Evolutionary conservation across 2,329 filamentous ascomycete species (phyloP), one percentile per base, ranked within the genome.

Genomic region (Fusarium sp.): DNA sequence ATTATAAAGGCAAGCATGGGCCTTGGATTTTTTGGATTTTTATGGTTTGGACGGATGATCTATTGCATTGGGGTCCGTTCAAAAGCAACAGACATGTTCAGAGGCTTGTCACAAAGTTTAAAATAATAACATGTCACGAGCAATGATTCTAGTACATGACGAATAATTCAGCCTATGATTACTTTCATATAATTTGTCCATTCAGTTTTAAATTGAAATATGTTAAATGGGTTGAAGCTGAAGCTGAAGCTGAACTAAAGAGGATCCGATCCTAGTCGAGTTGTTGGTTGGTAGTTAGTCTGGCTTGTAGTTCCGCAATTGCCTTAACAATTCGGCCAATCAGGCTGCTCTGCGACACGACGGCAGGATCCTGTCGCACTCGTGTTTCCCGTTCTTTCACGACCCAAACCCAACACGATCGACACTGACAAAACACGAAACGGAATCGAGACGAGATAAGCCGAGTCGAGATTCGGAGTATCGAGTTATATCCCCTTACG

Each of bases 351-450:
- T 45, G 66, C 69, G 65, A 74, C 62, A 74, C 68, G 65, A 68
- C 68, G 55, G 55, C 40, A 65, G 59, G 60, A 70, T 62, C 61
- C 69, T 57, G 65, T 74, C 69, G 70, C 72, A 74, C 63, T 67
- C 62, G 67, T 67, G 72, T 66, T 59, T 69, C 60, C 61, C 56
- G 36, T 68, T 60, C 69, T 73, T 58, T 61, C 63, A 67, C 58
- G 58, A 63, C 52, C 56, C 34, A 51, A 63, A 56, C 57, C 54
- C 54, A 59, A 60, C 62, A 63, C 68, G 45, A 64, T 65, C 56
- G 42, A 62, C 57, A 39, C 43, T 40, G 52, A 63, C 62, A 51
- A 58, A 48, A 36, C 45, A 24, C 50, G 42, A 67, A 38, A 45
- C 53, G 28, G 58, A 36, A 44, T 22, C 28, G 20, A 63, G 38